phyloP scores from a whole-genome alignment of 352 stramenopile genomes.

The Plasmopara halstedii region DNA sequence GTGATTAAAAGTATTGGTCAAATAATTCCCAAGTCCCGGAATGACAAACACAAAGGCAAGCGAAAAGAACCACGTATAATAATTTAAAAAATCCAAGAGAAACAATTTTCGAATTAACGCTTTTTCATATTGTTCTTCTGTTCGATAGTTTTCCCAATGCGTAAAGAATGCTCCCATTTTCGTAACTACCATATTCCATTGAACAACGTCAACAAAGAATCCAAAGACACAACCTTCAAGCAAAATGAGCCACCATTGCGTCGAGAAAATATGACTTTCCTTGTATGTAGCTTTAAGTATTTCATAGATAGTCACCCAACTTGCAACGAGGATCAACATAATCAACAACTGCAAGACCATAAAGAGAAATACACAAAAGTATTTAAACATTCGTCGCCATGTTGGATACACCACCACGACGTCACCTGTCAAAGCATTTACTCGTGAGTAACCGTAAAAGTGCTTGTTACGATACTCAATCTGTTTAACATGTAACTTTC shows the following conservation, averaged over 20 bases:
- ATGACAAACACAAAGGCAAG: conserved; percentile 86
- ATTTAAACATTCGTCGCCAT: conserved; percentile 68
- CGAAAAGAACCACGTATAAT: conserved; percentile 90
- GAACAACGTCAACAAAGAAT: conserved; percentile 83
- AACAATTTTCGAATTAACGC: conserved; percentile 81
- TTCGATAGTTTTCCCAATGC: conserved; percentile 85
- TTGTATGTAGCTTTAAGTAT: conserved; percentile 81
- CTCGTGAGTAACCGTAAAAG: conserved; percentile 54
- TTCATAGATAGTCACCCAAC: conserved; percentile 85
- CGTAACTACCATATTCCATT: conserved; percentile 88
- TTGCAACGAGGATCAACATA: conserved; percentile 80
- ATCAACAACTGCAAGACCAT: conserved; percentile 79
- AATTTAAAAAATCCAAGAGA: conserved; percentile 84
- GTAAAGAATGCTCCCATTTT: conserved; percentile 80
- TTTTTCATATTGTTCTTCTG: conserved; percentile 79
- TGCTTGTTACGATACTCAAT: conserved; percentile 82
- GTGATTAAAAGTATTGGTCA: conserved; percentile 82
- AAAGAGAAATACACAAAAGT: conserved; percentile 68
- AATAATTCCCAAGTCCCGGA: conserved; percentile 67
- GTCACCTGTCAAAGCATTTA: conserved; percentile 72
- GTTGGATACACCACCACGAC: conserved; percentile 57
- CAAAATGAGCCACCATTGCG: conserved; percentile 78
- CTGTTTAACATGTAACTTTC: conserved; percentile 72
- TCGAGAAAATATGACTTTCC: conserved; percentile 69
- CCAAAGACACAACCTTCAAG: conserved; percentile 78